Percentiles rank a stretch among this genome's conserved stretches.
Conservation (phyloP, 345 rosid species). For the Euclidium syriacum region DNA sequence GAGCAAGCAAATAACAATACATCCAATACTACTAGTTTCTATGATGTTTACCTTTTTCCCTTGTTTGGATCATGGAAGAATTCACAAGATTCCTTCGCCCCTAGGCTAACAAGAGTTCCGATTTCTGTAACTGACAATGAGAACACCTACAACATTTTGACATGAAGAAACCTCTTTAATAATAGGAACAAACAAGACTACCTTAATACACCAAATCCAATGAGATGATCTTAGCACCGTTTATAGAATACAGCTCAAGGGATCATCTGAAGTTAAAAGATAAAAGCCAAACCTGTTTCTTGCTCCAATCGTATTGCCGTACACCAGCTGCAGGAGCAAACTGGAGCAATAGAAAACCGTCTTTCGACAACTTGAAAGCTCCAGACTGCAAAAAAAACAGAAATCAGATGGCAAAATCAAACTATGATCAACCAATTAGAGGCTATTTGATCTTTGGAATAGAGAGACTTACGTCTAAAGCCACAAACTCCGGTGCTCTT, state of each 20-base stretch:
- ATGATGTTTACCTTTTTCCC: conserved; percentile 61
- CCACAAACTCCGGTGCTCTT: conserved; percentile 68
- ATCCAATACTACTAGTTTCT: not conserved
- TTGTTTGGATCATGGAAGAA: conserved; percentile 86
- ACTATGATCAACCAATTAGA: not conserved
- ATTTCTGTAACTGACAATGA: conserved; percentile 84
- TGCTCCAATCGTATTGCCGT: conserved; percentile 86
- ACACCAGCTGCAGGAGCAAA: conserved; percentile 83
- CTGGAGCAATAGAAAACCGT: conserved; percentile 66
- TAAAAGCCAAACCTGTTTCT: conserved; percentile 61
- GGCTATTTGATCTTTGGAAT: not conserved
- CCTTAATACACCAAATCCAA: not conserved
- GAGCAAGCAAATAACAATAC: not conserved
- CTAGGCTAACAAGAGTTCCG: conserved; percentile 61
- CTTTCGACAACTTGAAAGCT: conserved; percentile 67
- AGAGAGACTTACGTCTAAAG: conserved; percentile 50
- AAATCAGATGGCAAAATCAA: not conserved
- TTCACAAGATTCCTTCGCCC: conserved; percentile 70
- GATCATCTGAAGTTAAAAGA: not conserved
- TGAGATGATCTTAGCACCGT: not conserved
- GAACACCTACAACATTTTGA: conserved; percentile 52
- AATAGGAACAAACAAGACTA: not conserved
- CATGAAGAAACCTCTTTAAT: not conserved
- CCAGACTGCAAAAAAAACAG: conserved; percentile 54
- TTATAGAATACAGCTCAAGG: not conserved